Conservation (phyloP, 1,284 basidiomycete genomes). For the Hymenochaete sp. region DNA sequence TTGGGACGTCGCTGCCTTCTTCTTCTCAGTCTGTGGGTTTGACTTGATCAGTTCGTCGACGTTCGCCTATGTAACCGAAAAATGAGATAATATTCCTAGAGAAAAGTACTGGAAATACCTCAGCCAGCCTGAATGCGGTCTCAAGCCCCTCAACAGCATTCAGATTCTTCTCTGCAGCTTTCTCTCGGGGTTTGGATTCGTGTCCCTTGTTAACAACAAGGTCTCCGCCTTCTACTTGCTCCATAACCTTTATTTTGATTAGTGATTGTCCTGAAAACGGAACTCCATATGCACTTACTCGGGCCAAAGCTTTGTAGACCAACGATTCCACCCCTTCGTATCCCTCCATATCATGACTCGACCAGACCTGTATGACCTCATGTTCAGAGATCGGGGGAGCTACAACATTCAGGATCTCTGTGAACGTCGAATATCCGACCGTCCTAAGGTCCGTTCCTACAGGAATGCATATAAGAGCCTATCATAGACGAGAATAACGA, state of each 20-base stretch:
- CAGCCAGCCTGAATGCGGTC: constrained; percentile 72
- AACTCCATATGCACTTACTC: constrained; percentile 40
- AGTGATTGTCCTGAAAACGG: constrained; percentile 3
- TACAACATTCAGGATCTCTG: constrained; percentile 90
- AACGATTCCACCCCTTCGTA: constrained; percentile 95
- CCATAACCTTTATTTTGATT: constrained; percentile 57
- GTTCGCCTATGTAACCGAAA: constrained; percentile 48
- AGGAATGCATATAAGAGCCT: constrained; percentile 10
- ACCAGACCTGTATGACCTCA: constrained; percentile 93
- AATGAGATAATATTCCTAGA: not conserved
- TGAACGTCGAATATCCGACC: constrained; percentile 79
- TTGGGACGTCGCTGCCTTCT: constrained; percentile 37
- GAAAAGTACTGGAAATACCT: constrained; percentile 37
- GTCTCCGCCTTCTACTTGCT: constrained; percentile 91
- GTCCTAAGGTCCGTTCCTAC: constrained; percentile 80
- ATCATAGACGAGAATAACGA: constrained; percentile 2
- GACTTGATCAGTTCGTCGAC: constrained; percentile 69
- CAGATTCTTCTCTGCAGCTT: constrained; percentile 49
- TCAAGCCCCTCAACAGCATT: constrained; percentile 81
- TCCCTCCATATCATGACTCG: constrained; percentile 94
- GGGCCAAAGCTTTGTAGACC: constrained; percentile 79
- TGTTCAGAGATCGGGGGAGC: constrained; percentile 97
- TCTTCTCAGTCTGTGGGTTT: constrained; percentile 34
- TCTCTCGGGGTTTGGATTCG: constrained; percentile 59
- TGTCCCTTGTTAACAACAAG: constrained; percentile 82